These are phyloP conservation scores for Pisolithus marmoratus DNA, from an alignment of 768 basidiomycete genomes.

Conservation along the genomic window DNA sequence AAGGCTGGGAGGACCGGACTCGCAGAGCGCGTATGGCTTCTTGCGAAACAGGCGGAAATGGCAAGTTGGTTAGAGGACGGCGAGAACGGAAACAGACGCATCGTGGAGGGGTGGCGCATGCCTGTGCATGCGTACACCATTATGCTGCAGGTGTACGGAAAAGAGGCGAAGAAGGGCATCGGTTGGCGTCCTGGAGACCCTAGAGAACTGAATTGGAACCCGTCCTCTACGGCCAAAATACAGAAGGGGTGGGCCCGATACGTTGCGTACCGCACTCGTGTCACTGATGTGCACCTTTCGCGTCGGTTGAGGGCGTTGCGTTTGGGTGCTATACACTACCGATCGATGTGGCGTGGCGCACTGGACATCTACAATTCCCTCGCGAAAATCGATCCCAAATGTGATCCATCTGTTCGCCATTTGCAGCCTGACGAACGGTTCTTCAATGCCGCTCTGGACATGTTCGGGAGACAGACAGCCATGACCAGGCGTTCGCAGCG, in stretches of 20 bases:
- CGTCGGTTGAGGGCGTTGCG: conserved; percentile 25
- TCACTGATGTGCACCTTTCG: conserved; percentile 16
- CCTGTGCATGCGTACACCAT: conserved; percentile 64
- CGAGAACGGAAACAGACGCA: conserved; percentile 13
- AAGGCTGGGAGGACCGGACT: conserved; percentile 50
- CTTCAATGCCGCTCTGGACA: conserved; percentile 55
- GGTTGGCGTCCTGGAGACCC: conserved; percentile 9
- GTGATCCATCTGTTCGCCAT: conserved; percentile 27
- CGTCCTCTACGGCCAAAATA: conserved; percentile 16
- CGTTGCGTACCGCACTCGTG: conserved; percentile 18
- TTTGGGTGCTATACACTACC: conserved; percentile 28
- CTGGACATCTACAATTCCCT: conserved; percentile 21
- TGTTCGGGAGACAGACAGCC: conserved; percentile 30
- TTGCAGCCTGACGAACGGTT: conserved; percentile 58
- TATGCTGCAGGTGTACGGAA: conserved; percentile 59
- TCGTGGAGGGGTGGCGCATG: conserved; percentile 52
- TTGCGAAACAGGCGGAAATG: conserved; percentile 54
- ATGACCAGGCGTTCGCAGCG: conserved; percentile 13
- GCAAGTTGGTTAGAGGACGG: conserved; percentile 40
- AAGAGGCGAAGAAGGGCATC: conserved; percentile 33
- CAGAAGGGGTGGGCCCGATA: conserved; percentile 32
- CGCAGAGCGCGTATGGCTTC: conserved; percentile 59
- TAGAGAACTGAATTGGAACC: conserved; percentile 13
- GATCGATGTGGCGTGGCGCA: conserved; percentile 32
- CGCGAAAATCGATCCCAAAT: conserved; percentile 13